Conservation (phyloP, 441 rosid genomes). For the Euphorbia schlechtendalii region DNA sequence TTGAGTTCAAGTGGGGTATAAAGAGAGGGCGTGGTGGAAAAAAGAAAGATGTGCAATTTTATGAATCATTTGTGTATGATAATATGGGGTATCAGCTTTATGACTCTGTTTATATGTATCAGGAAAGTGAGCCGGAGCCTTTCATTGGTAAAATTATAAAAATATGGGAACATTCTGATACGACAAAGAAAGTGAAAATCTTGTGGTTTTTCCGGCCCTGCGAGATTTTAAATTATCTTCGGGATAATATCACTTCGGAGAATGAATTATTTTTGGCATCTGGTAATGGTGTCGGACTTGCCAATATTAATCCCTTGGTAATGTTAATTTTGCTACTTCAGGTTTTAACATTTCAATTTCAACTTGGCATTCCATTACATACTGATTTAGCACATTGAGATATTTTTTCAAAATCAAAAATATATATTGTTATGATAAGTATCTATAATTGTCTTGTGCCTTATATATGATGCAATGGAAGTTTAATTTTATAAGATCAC, state of each 20-base stretch:
- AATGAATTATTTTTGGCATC: slow-evolving; percentile 83
- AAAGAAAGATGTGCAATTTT: slow-evolving; percentile 59
- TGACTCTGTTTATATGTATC: slow-evolving; percentile 53
- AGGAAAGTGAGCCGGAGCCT: slow-evolving; percentile 47
- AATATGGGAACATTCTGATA: slow-evolving; percentile 58
- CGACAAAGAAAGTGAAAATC: slow-evolving; percentile 51
- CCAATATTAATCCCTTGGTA: slow-evolving; percentile 77
- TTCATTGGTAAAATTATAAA: slow-evolving; percentile 62
- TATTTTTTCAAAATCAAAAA: not conserved
- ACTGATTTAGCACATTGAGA: not conserved
- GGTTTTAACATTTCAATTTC: not conserved
- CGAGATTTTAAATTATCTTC: slow-evolving; percentile 50
- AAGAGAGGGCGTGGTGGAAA: slow-evolving; percentile 55
- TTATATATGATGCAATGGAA: not conserved
- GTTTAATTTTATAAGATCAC: not conserved
- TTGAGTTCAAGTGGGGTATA: slow-evolving; percentile 73
- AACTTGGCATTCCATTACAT: no score
- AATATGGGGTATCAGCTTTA: slow-evolving; percentile 57
- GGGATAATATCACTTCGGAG: slow-evolving; percentile 22
- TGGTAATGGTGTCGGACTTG: slow-evolving; percentile 72
- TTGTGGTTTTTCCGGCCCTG: slow-evolving; percentile 73
- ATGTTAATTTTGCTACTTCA: slow-evolving; percentile 22
- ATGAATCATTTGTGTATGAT: slow-evolving; percentile 61
- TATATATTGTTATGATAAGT: not conserved
- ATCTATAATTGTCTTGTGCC: not conserved